Percentiles rank a stretch among this genome's conserved stretches.
Conservation (phyloP, 2,329 filamentous ascomycete genomes). For the Fusarium solani-melongenae region DNA sequence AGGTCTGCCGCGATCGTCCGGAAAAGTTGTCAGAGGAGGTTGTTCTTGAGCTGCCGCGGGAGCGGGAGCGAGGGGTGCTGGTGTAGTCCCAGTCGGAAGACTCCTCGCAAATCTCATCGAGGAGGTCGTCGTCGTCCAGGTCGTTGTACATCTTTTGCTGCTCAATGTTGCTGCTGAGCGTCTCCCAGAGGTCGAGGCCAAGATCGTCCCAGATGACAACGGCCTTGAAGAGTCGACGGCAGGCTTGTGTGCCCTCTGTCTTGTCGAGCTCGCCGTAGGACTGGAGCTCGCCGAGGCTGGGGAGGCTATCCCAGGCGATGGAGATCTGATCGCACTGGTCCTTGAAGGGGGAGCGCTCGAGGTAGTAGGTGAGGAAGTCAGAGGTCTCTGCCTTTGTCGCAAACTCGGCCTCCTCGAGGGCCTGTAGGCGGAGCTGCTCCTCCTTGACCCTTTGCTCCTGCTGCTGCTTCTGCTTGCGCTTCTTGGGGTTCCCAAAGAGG, state of each 20-base stretch:
- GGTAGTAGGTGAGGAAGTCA: conserved; percentile 47
- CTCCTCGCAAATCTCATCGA: conserved; percentile 32
- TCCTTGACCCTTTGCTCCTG: conserved; percentile 35
- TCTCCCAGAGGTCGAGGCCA: conserved; percentile 50
- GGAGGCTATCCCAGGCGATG: conserved; percentile 48
- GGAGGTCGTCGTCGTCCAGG: conserved; percentile 26
- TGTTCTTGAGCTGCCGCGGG: conserved; percentile 29
- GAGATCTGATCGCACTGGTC: conserved; percentile 48
- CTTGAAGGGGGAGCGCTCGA: conserved; percentile 44
- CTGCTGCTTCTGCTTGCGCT: conserved; percentile 41
- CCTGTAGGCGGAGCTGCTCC: conserved; percentile 37
- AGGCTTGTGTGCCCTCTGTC: conserved; percentile 50
- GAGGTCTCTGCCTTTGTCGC: conserved; percentile 45
- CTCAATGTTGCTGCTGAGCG: conserved; percentile 33
- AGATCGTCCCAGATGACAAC: conserved; percentile 53
- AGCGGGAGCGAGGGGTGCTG: conserved; percentile 22
- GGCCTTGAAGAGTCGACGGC: conserved; percentile 52
- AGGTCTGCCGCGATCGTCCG: conserved; percentile 29
- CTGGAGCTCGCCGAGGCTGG: conserved; percentile 49
- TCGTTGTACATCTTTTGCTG: conserved; percentile 14
- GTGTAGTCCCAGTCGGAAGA: conserved; percentile 22
- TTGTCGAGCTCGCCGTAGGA: conserved; percentile 48
- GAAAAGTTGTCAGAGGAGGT: conserved; percentile 30
- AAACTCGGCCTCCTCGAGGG: conserved; percentile 45
- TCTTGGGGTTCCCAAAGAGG: conserved; percentile 42